Evolutionary conservation across 73 alveolate species (phyloP).

Genomic region (Symbiodinium natans): DNA sequence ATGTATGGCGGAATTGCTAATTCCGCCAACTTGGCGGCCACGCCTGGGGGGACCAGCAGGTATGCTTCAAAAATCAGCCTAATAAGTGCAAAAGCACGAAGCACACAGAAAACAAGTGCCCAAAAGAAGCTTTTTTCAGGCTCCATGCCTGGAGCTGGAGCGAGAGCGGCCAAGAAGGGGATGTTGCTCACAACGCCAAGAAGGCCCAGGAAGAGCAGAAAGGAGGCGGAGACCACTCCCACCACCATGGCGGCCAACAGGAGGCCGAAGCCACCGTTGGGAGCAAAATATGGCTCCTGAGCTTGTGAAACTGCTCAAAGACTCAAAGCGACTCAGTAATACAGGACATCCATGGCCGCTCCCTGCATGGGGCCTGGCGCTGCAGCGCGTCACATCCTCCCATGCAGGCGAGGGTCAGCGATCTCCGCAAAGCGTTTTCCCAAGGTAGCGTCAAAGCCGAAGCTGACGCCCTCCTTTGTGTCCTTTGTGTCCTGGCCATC

Average conservation of each 20-base stretch:
- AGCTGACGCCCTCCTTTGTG: neutral
- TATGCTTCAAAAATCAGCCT: too few relatives aligned
- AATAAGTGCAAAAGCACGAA: neutral
- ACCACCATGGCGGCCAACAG: neutral
- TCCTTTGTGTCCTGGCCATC: neutral
- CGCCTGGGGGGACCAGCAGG: neutral
- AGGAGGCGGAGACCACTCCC: neutral
- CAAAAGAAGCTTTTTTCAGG: too few relatives aligned
- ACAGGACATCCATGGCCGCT: too few relatives aligned
- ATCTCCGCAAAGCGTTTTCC: neutral
- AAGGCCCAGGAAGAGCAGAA: neutral
- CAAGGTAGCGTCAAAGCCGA: neutral
- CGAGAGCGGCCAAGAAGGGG: neutral
- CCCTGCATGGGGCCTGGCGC: too few relatives aligned
- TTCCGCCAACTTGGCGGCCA: neutral
- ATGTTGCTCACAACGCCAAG: neutral
- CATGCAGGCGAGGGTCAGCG: neutral
- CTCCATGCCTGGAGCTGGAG: slow-evolving; percentile 6
- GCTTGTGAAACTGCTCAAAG: too few relatives aligned
- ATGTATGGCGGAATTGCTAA: neutral
- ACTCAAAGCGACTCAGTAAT: too few relatives aligned
- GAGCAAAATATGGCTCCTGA: slow-evolving; percentile 4
- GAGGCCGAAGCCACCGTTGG: neutral
- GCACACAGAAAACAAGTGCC: neutral
- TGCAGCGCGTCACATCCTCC: too few relatives aligned